Evolutionary conservation across 2,329 filamentous ascomycete species (phyloP), one percentile per base, ranked within the genome.

Genomic region (Talaromyces sp.): DNA sequence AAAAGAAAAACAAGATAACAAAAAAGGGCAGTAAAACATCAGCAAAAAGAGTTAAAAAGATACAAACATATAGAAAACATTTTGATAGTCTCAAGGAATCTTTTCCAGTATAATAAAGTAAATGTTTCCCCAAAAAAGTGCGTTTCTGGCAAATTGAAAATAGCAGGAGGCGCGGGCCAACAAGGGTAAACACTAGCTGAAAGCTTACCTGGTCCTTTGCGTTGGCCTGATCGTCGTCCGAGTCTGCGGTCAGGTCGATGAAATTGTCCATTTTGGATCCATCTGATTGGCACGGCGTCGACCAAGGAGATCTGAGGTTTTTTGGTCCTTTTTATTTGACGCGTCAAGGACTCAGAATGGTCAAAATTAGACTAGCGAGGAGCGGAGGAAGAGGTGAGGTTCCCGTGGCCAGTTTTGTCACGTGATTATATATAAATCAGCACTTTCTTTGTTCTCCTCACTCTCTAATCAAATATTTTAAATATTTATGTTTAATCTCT

Each of bases 21-120:
- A 52, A 24, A 52, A 26, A 52, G 21, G 0, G 24, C 24, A 29
- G 5, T 52, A 26, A 21, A 26, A 29, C 49, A 59, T 3, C 56
- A 53, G 49, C 29, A 43, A 52, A 27, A 21, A n/a, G n/a, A 61
- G 41, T 41, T 61, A 61, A 61, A 58, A 61, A 58, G 21, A 52
- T 27, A 31, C 26, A 58, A 61, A 55, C 21, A 31, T 52, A 26
- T 58, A 55, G 50, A 58, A 52, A 61, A 52, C 49, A 61, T 38
- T 32, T 41, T n/a, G 9, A 24, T 29, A 51, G 35, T 19, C 49
- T 50, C 17, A 50, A 32, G 35, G 27, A 58, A 51, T 52, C 43
- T n/a, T 55, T 24, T 55, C 11, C 46, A 31, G 24, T 55, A 38
- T 43, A 61, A 31, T 35, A 41, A 32, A 58, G 35, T 10, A 55